Conservation (phyloP, 805 yeast species). For the Lachancea thermotolerans region DNA sequence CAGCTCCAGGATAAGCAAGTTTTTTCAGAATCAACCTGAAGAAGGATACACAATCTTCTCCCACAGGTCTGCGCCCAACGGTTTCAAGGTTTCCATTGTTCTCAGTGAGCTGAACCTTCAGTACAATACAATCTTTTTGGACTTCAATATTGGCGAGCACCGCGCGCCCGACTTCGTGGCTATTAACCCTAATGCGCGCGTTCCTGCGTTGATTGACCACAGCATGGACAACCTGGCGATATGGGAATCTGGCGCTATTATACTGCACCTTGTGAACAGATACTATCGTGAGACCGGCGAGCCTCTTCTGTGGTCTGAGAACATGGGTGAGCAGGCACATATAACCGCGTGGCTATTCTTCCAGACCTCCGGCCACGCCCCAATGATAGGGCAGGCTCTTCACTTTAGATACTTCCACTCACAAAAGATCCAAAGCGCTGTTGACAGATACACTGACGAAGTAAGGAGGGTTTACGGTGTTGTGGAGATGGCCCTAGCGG, state of each 20-base stretch:
- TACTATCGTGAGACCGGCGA: slow-evolving; percentile 57
- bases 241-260: slow-evolving; percentile 95
- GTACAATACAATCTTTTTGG: slow-evolving; percentile 76
- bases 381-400: slow-evolving; percentile 97
- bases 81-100: slow-evolving; percentile 90
- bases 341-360: slow-evolving; percentile 86
- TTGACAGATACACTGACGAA: slow-evolving; percentile 85
- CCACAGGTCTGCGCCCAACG: slow-evolving; percentile 91
- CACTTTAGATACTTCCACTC: slow-evolving; percentile 91
- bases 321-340: slow-evolving; percentile 72
- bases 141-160: slow-evolving; percentile 85
- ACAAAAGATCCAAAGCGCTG: slow-evolving; percentile 78
- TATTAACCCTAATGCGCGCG: slow-evolving; percentile 94
- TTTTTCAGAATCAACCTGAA: slow-evolving; percentile 68
- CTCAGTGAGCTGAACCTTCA: slow-evolving; percentile 74
- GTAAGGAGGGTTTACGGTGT: slow-evolving; percentile 91
- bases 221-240: slow-evolving; percentile 68
- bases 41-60: slow-evolving; percentile 79
- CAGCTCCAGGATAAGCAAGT: slow-evolving; percentile 57
- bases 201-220: slow-evolving; percentile 91
- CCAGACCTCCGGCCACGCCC: slow-evolving; percentile 96
- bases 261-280: slow-evolving; percentile 71
- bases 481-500: slow-evolving; percentile 90
- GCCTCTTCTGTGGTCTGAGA: slow-evolving; percentile 68
- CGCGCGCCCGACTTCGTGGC: slow-evolving; percentile 88